Evolutionary conservation across 2,329 filamentous ascomycete genomes (phyloP), one percentile per base, ranked within the genome.

Genomic region (Trichoderma cornu-damae): DNA sequence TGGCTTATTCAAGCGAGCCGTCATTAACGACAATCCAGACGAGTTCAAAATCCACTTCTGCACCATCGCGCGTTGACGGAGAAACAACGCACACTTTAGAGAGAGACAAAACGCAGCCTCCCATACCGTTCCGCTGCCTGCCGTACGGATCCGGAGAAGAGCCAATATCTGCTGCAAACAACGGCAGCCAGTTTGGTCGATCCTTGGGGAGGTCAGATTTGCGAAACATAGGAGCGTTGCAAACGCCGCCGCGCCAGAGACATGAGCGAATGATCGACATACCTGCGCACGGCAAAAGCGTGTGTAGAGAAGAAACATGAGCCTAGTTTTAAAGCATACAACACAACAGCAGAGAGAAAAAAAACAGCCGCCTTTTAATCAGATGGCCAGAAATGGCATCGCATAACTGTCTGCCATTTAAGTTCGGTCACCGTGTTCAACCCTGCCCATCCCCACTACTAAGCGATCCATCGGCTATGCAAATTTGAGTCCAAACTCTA

Each of bases 1-100:
- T 40, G 16, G 48, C 48, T 1, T 38, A 40, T 4, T 50, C 48
- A 18, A 50, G 48, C 20, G 35, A 40, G 1, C 48, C 48, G 30
- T 50, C 48, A 28, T 30, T 24, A 18, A 50, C 40, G 48, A 50
- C 48, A 18, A 50, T 22, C 30, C 40, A 34, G 5, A 50, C 35
- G 24, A 38, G 40, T 20, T 50, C 48, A 20, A 50, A 50, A 28
- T 50, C 48, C 22, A 50, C 48, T 28, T 50, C 48, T 14, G 48
- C 48, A 28, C 40, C 48, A 28, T 40, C 34, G 28, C 34, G 34
- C 3, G 22, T 14, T 16, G 48, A 50, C 8, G 48, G 48, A 6
- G 48, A 50, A n/a, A 50, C 48, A 50, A 50, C 22, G 16, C 48
- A 50, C 6, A 50, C 34, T n/a, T 50, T 50, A n/a, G 48, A 50